Evolutionary conservation across 768 basidiomycete species (phyloP).

Genomic region (Pholiota microspora): DNA sequence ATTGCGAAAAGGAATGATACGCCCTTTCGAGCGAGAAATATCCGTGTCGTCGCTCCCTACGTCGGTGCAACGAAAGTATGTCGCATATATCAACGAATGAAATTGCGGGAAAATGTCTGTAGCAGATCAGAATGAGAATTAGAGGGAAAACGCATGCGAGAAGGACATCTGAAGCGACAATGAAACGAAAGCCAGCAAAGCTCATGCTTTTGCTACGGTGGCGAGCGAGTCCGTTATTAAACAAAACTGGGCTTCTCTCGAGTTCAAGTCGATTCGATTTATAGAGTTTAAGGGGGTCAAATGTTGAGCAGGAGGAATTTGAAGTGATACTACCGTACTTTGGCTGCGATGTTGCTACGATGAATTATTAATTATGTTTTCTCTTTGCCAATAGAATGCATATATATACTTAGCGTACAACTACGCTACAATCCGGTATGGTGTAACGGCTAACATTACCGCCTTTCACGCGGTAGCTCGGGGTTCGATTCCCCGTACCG

Average conservation of each 20-base stretch:
- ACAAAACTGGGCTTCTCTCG: no score
- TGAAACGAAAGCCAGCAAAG: slow-evolving; percentile 17
- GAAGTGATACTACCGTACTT: no score
- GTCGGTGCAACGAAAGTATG: slow-evolving; percentile 23
- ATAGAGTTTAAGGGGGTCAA: no score
- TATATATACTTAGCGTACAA: no score
- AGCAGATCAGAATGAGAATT: slow-evolving; percentile 29
- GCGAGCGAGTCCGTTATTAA: no score
- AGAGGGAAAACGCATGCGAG: slow-evolving; percentile 39
- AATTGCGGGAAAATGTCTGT: slow-evolving; percentile 23
- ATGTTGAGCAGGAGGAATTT: no score
- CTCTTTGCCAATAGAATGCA: no score
- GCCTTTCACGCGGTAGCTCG: slow-evolving; percentile 61
- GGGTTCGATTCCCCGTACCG: slow-evolving; percentile 58
- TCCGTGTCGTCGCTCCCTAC: slow-evolving; percentile 18
- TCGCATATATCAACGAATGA: slow-evolving; percentile 26
- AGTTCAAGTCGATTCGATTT: no score
- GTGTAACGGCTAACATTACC: slow-evolving; percentile 66
- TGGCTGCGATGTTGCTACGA: no score
- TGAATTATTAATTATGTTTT: no score
- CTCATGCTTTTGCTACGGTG: slow-evolving; percentile 9
- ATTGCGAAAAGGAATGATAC: slow-evolving; percentile 41
- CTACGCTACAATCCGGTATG: no score
- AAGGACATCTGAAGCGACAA: slow-evolving; percentile 32
- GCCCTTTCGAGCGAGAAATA: slow-evolving; percentile 48